Evolutionary conservation across 73 alveolate genomes (phyloP), one percentile per base, ranked within the genome.

Genomic region (Halteria grandinella): DNA sequence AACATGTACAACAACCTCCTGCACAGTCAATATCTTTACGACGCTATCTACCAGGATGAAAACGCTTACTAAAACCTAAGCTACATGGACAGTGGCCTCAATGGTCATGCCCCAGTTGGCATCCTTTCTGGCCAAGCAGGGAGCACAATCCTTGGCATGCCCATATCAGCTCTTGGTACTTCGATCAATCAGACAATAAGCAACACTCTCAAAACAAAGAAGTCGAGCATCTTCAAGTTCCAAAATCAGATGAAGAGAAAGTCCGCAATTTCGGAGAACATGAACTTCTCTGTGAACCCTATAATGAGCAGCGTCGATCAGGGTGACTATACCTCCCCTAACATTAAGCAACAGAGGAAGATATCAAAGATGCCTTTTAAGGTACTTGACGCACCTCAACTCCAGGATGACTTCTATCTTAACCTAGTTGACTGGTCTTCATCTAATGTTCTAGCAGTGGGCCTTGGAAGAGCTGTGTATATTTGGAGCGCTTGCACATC

Each of bases 301-400:
- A 62, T 17, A 62, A 21, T 21, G 44, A 39, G 4, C 10, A 62
- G 7, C 20, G 12, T 15, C 40, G 43, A 39, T 8, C 49, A 15
- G 78, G 50, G 10, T 14, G 10, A 10, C 50, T 39, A 11, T 39
- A 39, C 50, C 10, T 11, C 15, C 15, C 50, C 15, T 39, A 10
- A 39, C 50, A 62, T 17, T 29, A 66, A 66, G 31, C 41, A 47
- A 15, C 70, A 89, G 0, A 50, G 99, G 50, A 95, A 97, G 62
- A 97, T 97, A 0, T 98, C 99, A n/a, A 96, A 95, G 86, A 89
- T 91, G 44, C 98, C 99, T 47, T 95, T 94, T 79, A 97, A 97
- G 87, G 99, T 97, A 25, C 92, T 97, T 34, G 99, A 97, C 79
- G 99, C 99, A 11, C 99, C 99, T 0, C 79, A 94, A 75, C 88